These are phyloP conservation scores for Fragaria nilgerrensis DNA, from an alignment of 306 rosid genomes.

Conservation along the genomic window DNA sequence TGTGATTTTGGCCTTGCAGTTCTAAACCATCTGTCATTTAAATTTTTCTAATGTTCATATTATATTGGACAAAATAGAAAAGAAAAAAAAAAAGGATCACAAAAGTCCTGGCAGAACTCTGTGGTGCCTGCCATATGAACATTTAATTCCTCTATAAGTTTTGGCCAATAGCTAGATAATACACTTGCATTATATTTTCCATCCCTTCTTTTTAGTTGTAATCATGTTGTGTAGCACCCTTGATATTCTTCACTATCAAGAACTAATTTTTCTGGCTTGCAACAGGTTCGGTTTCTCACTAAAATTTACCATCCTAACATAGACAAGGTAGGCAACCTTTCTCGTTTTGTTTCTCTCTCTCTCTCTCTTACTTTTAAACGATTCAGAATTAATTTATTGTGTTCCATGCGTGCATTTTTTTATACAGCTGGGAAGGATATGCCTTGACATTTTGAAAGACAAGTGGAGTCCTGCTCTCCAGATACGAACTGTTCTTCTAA, in stretches of 20 bases:
- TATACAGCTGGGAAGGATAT: slow-evolving; percentile 84
- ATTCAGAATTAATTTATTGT: slow-evolving; percentile 3
- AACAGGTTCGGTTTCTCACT: slow-evolving; percentile 92
- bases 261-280: slow-evolving; percentile 15
- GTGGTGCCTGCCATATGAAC: background rate
- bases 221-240: background rate
- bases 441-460: slow-evolving; percentile 91
- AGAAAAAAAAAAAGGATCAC: background rate
- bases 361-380: background rate
- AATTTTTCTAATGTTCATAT: background rate
- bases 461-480: slow-evolving; percentile 93
- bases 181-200: background rate
- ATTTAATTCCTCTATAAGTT: background rate
- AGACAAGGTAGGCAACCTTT: slow-evolving; percentile 63
- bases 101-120: background rate
- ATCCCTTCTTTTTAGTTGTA: background rate
- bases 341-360: background rate
- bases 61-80: background rate
- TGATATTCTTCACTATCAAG: slow-evolving; percentile 17
- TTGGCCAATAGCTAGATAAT: background rate
- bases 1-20: background rate
- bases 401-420: background rate
- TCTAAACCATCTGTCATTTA: background rate
- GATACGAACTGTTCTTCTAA: slow-evolving; percentile 90
- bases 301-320: slow-evolving; percentile 98